Evolutionary conservation across 1,139 yeast genomes (phyloP).

Genomic region (Lodderomyces metapsilosis): DNA sequence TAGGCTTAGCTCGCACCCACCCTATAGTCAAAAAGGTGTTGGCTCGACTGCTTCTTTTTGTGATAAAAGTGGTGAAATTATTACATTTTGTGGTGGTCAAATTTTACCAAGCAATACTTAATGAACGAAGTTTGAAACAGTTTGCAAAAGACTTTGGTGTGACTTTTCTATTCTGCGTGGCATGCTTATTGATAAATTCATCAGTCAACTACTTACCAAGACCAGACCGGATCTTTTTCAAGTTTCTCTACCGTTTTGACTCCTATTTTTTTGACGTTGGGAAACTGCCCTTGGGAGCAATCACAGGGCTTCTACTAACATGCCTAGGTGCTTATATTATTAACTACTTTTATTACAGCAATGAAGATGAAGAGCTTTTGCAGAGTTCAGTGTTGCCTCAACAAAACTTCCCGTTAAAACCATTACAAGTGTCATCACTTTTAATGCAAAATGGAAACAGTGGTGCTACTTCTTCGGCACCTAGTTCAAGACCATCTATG

Average conservation of each 20-base stretch:
- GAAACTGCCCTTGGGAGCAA: slow-evolving; percentile 10
- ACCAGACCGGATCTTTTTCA: slow-evolving; percentile 11
- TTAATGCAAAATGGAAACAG: slow-evolving; percentile 1
- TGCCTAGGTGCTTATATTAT: slow-evolving; percentile 9
- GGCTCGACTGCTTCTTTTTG: slow-evolving; percentile 2
- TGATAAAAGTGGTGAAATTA: neutral
- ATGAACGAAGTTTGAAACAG: slow-evolving; percentile 6
- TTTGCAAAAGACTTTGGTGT: slow-evolving; percentile 8
- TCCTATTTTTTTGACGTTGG: slow-evolving; percentile 13
- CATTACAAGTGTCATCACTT: slow-evolving; percentile 9
- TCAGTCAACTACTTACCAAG: slow-evolving; percentile 12
- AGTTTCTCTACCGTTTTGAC: slow-evolving; percentile 14
- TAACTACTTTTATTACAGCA: slow-evolving; percentile 6
- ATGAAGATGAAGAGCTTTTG: neutral
- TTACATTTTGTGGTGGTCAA: neutral
- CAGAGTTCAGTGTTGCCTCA: neutral
- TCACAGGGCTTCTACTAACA: slow-evolving; percentile 10
- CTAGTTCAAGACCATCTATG: slow-evolving; percentile 4
- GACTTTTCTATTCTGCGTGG: slow-evolving; percentile 5
- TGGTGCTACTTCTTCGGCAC: neutral
- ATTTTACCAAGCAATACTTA: slow-evolving; percentile 8
- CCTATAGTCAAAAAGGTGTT: slow-evolving; percentile 4
- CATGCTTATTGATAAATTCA: slow-evolving; percentile 6
- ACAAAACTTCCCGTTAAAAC: slow-evolving; percentile 6
- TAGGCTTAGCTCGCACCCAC: neutral